Conservation (phyloP, 2,329 filamentous ascomycete genomes). For the Apiospora marii region DNA sequence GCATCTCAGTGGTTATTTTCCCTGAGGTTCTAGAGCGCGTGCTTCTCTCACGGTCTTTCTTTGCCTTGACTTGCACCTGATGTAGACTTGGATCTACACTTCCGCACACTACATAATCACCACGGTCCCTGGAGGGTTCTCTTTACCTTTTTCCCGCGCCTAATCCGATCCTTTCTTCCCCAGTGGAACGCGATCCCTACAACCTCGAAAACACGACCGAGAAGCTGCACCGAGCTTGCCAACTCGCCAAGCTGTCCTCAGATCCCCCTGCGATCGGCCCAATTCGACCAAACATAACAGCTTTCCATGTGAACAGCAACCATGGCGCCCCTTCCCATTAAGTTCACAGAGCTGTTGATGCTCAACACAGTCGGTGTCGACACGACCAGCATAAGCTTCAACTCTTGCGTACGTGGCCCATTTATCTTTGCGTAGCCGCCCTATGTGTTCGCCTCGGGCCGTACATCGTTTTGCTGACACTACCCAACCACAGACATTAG, state of each 20-base stretch:
- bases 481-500: conserved; percentile 76
- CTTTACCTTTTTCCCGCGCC: conserved; percentile 17
- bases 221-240: conserved; percentile 6
- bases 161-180: conserved; percentile 20
- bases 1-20: conserved; percentile 24
- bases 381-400: conserved; percentile 74
- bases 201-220: neutral
- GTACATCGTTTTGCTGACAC: conserved; percentile 18
- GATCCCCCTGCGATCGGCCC: conserved; percentile 10
- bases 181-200: conserved; percentile 14
- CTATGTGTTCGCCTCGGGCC: neutral
- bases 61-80: conserved; percentile 9
- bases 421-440: neutral
- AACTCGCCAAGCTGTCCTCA: conserved; percentile 12
- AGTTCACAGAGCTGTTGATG: conserved; percentile 90
- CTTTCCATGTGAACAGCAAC: conserved; percentile 41
- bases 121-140: conserved; percentile 25
- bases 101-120: conserved; percentile 18
- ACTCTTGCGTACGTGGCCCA: conserved; percentile 75
- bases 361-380: conserved; percentile 58
- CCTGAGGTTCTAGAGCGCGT: conserved; percentile 20
- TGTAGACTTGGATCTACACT: conserved; percentile 9
- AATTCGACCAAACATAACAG: conserved; percentile 9
- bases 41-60: conserved; percentile 19
- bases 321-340: conserved; percentile 83